Percentiles rank a stretch among this genome's conserved stretches.
Conservation (phyloP, 345 rosid species). For the Eucalyptus cladocalyx region DNA sequence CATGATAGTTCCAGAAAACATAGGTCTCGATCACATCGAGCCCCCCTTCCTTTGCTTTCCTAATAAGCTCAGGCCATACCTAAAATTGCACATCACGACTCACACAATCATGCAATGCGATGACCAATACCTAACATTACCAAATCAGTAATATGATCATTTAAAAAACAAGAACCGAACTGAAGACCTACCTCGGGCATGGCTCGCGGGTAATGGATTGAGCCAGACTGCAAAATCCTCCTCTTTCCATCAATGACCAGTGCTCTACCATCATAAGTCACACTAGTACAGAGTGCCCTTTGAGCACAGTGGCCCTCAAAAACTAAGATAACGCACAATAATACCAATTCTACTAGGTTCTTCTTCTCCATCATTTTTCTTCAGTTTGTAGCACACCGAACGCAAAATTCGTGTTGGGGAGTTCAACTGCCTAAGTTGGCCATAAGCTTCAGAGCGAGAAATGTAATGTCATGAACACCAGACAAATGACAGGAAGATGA, state of each 20-base stretch:
- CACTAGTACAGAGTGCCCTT: conserved; percentile 4
- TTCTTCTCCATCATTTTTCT: background rate
- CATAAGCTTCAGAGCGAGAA: background rate
- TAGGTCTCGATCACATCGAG: conserved; percentile 56
- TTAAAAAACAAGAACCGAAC: background rate
- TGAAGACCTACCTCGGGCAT: conserved; percentile 32
- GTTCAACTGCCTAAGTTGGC: background rate
- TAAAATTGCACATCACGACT: background rate
- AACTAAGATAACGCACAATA: background rate
- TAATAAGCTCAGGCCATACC: conserved; percentile 56
- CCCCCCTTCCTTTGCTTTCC: conserved; percentile 57
- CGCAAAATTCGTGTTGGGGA: background rate
- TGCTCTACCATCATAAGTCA: conserved; percentile 50
- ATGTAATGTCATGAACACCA: background rate
- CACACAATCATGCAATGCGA: background rate
- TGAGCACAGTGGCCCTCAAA: conserved; percentile 8
- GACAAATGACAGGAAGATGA: background rate
- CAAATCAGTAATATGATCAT: background rate
- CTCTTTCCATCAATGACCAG: conserved; percentile 52
- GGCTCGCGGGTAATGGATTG: conserved; percentile 50
- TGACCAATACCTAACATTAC: background rate
- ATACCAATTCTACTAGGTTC: background rate
- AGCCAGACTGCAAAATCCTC: conserved; percentile 51
- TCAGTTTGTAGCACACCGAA: background rate
- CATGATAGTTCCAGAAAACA: conserved; percentile 61